These are phyloP conservation scores for Ceratocystiopsis sp. DNA, from an alignment of 2,329 filamentous ascomycete genomes.

Conservation along the genomic window DNA sequence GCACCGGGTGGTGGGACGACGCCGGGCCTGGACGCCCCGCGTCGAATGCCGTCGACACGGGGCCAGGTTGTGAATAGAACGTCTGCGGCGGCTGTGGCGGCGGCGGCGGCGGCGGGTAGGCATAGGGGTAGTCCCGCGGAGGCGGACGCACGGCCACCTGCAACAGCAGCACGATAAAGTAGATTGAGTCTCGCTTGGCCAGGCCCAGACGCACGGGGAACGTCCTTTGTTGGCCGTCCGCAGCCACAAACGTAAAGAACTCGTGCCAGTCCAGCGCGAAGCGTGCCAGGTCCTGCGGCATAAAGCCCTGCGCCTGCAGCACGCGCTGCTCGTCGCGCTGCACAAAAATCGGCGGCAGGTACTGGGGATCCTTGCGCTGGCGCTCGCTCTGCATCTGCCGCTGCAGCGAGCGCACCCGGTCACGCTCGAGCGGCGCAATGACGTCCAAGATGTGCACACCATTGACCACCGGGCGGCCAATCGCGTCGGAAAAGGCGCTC, in stretches of 20 bases:
- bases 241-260: conserved; percentile 33
- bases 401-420: conserved; percentile 33
- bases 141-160: conserved; percentile 19
- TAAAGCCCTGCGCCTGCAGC: conserved; percentile 37
- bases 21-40: conserved; percentile 18
- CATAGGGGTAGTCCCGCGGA: background rate
- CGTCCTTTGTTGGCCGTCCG: conserved; percentile 33
- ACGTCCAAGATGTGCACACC: conserved; percentile 34
- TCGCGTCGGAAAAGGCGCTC: conserved; percentile 34
- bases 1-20: conserved; percentile 16
- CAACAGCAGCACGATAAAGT: conserved; percentile 39
- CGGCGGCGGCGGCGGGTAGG: conserved; percentile 23
- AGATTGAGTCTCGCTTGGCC: conserved; percentile 43
- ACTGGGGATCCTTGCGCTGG: conserved; percentile 39
- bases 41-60: conserved; percentile 31
- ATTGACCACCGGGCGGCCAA: conserved; percentile 26
- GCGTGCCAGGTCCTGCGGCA: conserved; percentile 32
- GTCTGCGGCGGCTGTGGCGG: conserved; percentile 15
- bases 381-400: conserved; percentile 40
- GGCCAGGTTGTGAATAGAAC: conserved; percentile 28
- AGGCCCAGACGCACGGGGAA: conserved; percentile 37
- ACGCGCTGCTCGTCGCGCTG: conserved; percentile 36
- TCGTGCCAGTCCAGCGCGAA: conserved; percentile 37
- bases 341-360: conserved; percentile 45
- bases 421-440: conserved; percentile 32